Percentiles rank a stretch among this genome's conserved stretches.
These are phyloP conservation scores for Comarum palustre DNA, from an alignment of 306 rosid species.

Conservation along the genomic window DNA sequence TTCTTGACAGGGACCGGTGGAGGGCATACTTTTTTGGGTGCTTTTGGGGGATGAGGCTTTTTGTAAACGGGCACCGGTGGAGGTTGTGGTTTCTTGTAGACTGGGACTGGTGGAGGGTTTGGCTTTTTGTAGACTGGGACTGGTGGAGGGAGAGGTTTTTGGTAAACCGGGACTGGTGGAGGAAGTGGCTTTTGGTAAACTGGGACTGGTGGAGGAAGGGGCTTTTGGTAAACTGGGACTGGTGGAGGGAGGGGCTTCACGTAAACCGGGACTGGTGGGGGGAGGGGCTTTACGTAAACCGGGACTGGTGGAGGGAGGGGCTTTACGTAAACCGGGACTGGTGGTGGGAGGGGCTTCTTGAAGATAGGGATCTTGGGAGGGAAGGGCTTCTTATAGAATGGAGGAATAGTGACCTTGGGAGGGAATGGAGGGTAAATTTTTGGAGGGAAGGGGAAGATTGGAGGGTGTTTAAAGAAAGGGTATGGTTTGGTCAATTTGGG, in stretches of 20 bases:
- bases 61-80: slow-evolving; percentile 16
- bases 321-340: slow-evolving; percentile 5
- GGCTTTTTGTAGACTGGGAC: neutral
- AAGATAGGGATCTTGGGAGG: slow-evolving; percentile 18
- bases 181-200: slow-evolving; percentile 8
- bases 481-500: slow-evolving; percentile 30
- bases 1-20: slow-evolving; percentile 28
- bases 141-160: slow-evolving; percentile 19
- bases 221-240: slow-evolving; percentile 10
- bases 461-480: slow-evolving; percentile 16
- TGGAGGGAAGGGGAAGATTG: slow-evolving; percentile 15
- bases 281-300: neutral
- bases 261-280: neutral
- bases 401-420: slow-evolving; percentile 41
- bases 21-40: slow-evolving; percentile 32
- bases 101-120: slow-evolving; percentile 10
- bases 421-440: slow-evolving; percentile 35
- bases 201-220: slow-evolving; percentile 20
- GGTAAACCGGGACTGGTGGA: neutral
- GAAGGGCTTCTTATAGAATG: slow-evolving; percentile 26
- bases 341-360: slow-evolving; percentile 20
- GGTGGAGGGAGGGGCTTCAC: slow-evolving; percentile 24
- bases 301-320: slow-evolving; percentile 17
- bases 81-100: slow-evolving; percentile 30
- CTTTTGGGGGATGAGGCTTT: slow-evolving; percentile 34